Conservation (phyloP, 306 rosid genomes). For the Echinosophora koreensis region DNA sequence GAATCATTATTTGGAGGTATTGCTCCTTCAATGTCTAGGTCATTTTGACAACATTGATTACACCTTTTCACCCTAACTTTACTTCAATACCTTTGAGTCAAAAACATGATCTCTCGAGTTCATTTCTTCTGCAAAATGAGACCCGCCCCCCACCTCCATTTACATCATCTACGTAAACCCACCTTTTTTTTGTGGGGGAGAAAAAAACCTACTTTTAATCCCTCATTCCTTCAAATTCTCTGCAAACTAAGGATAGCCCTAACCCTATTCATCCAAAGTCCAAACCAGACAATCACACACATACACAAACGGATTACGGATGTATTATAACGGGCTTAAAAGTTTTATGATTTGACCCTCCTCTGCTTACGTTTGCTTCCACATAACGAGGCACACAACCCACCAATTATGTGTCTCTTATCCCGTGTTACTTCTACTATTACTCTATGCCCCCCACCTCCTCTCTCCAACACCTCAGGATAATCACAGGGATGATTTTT, state of each 20-base stretch:
- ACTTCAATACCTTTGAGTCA: neutral
- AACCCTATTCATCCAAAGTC: neutral
- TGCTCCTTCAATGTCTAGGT: no score
- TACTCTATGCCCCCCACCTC: constrained; percentile 11
- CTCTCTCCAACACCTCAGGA: neutral
- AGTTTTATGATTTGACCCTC: constrained; percentile 50
- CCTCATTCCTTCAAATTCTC: neutral
- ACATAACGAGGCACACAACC: constrained; percentile 53
- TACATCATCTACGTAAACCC: neutral
- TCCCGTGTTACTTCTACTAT: constrained; percentile 30
- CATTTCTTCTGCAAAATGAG: constrained; percentile 14
- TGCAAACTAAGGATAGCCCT: constrained; percentile 13
- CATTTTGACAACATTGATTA: no score
- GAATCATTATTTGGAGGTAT: no score
- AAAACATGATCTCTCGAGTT: neutral
- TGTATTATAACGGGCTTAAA: constrained; percentile 49
- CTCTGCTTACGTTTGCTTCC: constrained; percentile 52
- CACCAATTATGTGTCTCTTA: constrained; percentile 52
- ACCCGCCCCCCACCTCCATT: constrained; percentile 31
- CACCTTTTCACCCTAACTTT: neutral
- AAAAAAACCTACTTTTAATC: neutral
- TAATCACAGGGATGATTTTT: no score
- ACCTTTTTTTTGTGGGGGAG: neutral
- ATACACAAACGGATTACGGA: constrained; percentile 8
- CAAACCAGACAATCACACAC: neutral